phyloP scores from a whole-genome alignment of 352 stramenopile genomes.

The Phytophthora sp. region DNA sequence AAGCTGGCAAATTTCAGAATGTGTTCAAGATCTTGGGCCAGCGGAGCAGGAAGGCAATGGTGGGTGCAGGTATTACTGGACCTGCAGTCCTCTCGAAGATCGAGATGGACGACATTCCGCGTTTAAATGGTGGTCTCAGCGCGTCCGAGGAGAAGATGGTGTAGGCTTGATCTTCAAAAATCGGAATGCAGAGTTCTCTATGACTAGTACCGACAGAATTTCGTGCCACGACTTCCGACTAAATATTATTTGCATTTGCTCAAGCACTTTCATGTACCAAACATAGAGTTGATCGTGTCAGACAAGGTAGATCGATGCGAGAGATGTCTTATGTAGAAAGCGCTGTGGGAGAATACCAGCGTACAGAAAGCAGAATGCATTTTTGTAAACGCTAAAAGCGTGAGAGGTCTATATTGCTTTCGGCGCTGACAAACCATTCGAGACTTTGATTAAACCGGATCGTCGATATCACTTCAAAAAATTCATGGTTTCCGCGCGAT shows the following conservation, averaged over 20 bases:
- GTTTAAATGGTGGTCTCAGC: background rate
- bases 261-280: too few species aligned
- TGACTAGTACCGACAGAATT: background rate
- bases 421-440: too few species aligned
- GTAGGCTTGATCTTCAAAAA: slow-evolving; percentile 1
- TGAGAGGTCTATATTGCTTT: too few species aligned
- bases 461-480: too few species aligned
- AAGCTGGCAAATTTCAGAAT: too few species aligned
- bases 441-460: too few species aligned
- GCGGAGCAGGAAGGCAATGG: slow-evolving; percentile 27
- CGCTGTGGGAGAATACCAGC: too few species aligned
- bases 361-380: too few species aligned
- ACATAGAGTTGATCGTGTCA: too few species aligned
- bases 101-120: slow-evolving; percentile 29
- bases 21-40: slow-evolving; percentile 33
- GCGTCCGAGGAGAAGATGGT: slow-evolving; percentile 26
- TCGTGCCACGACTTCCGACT: background rate
- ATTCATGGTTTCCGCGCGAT: too few species aligned
- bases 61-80: slow-evolving; percentile 16
- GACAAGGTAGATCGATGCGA: too few species aligned
- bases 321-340: too few species aligned
- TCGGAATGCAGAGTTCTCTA: background rate
- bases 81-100: slow-evolving; percentile 29
- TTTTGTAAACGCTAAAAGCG: background rate
- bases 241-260: slow-evolving; percentile 2